Evolutionary conservation across 1,284 basidiomycete genomes (phyloP), one percentile per base, ranked within the genome.

Genomic region (Cutaneotrichosporon cavernicola): DNA sequence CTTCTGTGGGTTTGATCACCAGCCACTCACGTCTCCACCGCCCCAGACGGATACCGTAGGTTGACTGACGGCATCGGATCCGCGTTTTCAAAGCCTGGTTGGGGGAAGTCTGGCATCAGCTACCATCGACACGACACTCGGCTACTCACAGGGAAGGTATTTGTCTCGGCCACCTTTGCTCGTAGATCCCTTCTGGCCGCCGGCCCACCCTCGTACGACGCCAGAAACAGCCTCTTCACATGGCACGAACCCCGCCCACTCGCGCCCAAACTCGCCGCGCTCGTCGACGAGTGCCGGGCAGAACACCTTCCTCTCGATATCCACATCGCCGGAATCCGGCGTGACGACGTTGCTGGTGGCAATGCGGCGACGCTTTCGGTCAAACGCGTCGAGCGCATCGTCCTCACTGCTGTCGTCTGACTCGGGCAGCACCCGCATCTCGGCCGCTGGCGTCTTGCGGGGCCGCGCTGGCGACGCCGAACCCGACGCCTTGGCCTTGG

Each of bases 11-110:
- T 31, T n/a, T 10, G 26, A 13, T 53, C 51, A 16, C 31, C 14
- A 5, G 13, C 2, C 14, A 65, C 76, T 68, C 67, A 80, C 77
- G 66, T 73, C 70, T 81, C 75, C n/a, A 61, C 49, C 63, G 77
- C 73, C 0, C 76, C 80, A 0, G 77, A 79, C 8, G 82, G 82
- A 60, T 82, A 82, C 26, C 77, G 72, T 18, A 83, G 69, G 57
- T 79, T 77, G 26, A 82, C 74, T 5, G 67, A 63, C 1, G 80
- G 80, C 16, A 80, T 50, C 0, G 72, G 67, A 16, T 78, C 76
- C 21, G 69, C 72, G 10, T 72, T 74, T 61, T 76, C 75, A 53
- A 78, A 79, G 1, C 76, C 78, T 5, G 72, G 68, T 60, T 79
- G 78, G 5, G 74, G 73, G 65, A 81, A 81, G 65, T 76, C 80